Base-by-base conservation (phyloP, 257 asterid species). In the Cinchona pubescens region DNA sequence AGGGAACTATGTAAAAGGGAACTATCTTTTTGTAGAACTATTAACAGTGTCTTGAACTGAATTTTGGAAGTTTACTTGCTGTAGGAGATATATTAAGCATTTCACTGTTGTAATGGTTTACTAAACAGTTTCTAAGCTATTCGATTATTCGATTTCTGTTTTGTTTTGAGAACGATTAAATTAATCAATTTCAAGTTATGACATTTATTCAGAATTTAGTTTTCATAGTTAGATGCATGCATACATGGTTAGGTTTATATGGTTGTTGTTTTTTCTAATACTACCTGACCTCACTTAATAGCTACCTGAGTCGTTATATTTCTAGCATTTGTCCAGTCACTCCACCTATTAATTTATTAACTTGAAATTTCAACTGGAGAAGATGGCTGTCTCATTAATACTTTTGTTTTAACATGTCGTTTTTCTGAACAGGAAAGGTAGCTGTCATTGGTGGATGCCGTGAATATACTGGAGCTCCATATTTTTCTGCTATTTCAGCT, bases 391-490 rank as follows among this genome's bases (percentile, higher is more conserved):
- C 60, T 55, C 29, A 23, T 55, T 55, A 13, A 55, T 55, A 55
- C 29, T 55, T 7, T 55, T 23, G 10, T 23, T 23, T 3, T 29
- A 55, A 55, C 60, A 58, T 60, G 25, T 76, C 53, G 64, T 27
- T 66, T 71, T 62, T 46, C 73, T 75, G 71, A 82, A 80, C 96
- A 95, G 99, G 99, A 72, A 95, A 95, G 87, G 87, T 95, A 76
- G 99, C 99, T 67, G 97, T 95, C 62, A 82, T 95, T 29, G 98
- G 99, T 58, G 99, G 99, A 67, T 95, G 99, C 80, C 96, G 99
- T 0, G 98, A 95, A 78, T 92, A 95, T 88, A 95, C 99, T 63
- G 99, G 99, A 75, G 99, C 99, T 71, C 99, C 99, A 42, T 95
- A 92, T 82, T 95, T 91, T 58, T 80, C 99, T 69, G 99, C 99